Base-by-base conservation (phyloP, 2,329 filamentous ascomycete species). In the Tolypocladium cylindrosporum region DNA sequence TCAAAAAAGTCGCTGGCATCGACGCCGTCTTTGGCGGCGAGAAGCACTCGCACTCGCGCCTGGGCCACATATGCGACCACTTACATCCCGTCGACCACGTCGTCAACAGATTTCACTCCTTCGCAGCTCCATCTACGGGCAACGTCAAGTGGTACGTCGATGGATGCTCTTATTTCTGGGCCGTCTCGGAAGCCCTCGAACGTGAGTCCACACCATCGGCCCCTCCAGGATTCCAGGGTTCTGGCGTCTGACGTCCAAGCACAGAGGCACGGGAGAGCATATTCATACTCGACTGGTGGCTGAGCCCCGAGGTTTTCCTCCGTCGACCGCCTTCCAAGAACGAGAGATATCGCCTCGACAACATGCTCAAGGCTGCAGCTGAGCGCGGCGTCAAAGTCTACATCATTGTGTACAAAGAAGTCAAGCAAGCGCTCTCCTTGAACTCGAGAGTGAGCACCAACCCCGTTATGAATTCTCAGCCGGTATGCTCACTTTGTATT, bases 111-210 rank as follows among this genome's bases (percentile, higher is more conserved):
- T 39, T 39, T 13, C 37, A 39, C 13, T 39, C 37, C 37, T 39
- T 39, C 37, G 37, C 37, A 39, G 37, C 37, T 5, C 81, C 86
- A 66, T 82, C 88, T 24, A 81, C 82, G 39, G 87, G 88, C 58
- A 87, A 91, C 67, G 85, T 83, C 61, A 95, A 96, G 77, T 96
- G 91, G 90, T 92, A 88, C 72, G 89, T 94, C 21, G 90, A 94
- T 68, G 90, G 88, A 8, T 90, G 87, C 68, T 84, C 85, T 10
- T 94, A 95, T 70, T 91, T 96, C 76, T 91, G 86, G 79, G 91
- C 91, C 16, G 89, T 96, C 1, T 90, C 87, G 36, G 77, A 87
- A 61, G 91, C 91, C 2, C 74, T 96, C 55, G 88, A 94, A 74
- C 71, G 80, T 82, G 62, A 91, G 87, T 57, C 91, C 92, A 1